phyloP scores from a whole-genome alignment of 2,329 filamentous ascomycete genomes.

The Ceratocystis huliohia region DNA sequence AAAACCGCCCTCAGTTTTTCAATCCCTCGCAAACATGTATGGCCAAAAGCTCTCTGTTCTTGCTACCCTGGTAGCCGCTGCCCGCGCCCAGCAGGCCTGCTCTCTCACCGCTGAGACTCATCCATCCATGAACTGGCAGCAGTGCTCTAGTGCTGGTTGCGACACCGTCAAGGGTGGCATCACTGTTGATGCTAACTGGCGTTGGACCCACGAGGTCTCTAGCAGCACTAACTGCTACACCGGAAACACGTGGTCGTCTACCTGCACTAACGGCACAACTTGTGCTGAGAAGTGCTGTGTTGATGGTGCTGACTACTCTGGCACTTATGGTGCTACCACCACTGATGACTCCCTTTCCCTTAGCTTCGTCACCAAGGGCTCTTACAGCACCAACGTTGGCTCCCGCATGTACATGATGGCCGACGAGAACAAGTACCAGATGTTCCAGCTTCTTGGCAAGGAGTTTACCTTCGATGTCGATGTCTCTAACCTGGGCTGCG shows the following conservation, averaged over 20 bases:
- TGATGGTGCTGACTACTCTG: constrained; percentile 35
- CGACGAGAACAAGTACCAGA: constrained; percentile 42
- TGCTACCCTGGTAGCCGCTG: constrained; percentile 28
- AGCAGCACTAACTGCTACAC: constrained; percentile 38
- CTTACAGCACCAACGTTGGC: constrained; percentile 31
- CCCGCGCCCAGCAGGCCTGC: constrained; percentile 33
- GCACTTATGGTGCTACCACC: constrained; percentile 37
- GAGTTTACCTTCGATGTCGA: constrained; percentile 58
- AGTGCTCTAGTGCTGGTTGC: constrained; percentile 34
- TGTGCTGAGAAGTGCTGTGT: constrained; percentile 36
- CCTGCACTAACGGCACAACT: constrained; percentile 30
- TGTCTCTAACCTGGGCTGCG: constrained; percentile 48
- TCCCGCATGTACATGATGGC: constrained; percentile 48
- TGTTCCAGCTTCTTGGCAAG: constrained; percentile 46
- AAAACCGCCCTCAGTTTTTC: neutral
- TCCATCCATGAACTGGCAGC: constrained; percentile 34
- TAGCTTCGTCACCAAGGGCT: constrained; percentile 39
- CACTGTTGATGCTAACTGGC: constrained; percentile 42
- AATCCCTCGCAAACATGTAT: constrained; percentile 7
- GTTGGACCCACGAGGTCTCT: constrained; percentile 36
- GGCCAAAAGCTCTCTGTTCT: constrained; percentile 11
- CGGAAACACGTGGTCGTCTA: constrained; percentile 31
- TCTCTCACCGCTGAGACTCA: constrained; percentile 32
- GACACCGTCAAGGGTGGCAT: constrained; percentile 33
- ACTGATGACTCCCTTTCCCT: constrained; percentile 36